Conservation (phyloP, 2,329 filamentous ascomycete species). For the Moelleriella libera region DNA sequence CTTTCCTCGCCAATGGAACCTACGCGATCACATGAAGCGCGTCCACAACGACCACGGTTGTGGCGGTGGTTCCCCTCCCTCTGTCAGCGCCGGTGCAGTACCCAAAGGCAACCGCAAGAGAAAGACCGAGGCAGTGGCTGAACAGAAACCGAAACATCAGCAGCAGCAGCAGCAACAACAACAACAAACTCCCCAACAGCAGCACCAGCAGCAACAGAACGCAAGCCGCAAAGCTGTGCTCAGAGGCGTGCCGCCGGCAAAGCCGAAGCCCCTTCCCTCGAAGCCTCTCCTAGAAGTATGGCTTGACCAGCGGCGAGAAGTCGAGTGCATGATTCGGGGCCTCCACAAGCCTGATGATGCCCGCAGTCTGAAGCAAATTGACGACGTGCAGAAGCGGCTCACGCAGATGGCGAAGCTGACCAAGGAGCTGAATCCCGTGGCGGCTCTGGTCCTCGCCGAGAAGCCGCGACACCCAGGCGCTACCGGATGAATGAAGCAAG, state of each 20-base stretch:
- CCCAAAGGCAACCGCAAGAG: conserved; percentile 40
- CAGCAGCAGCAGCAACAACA: background rate
- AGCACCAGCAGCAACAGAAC: background rate
- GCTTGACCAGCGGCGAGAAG: conserved; percentile 47
- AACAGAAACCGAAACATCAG: conserved; percentile 1
- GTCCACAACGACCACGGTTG: conserved; percentile 58
- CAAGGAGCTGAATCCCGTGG: conserved; percentile 4
- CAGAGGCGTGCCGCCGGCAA: conserved; percentile 21
- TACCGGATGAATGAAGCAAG: conserved; percentile 2
- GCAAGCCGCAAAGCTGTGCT: conserved; percentile 35
- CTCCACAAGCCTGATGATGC: conserved; percentile 35
- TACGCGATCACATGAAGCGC: conserved; percentile 92
- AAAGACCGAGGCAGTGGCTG: conserved; percentile 36
- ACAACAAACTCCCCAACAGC: background rate
- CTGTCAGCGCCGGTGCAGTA: conserved; percentile 12
- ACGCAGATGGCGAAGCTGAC: conserved; percentile 37
- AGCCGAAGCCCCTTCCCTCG: conserved; percentile 16
- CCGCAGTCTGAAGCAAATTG: conserved; percentile 39
- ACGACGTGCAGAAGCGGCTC: conserved; percentile 34
- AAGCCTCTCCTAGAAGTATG: conserved; percentile 37
- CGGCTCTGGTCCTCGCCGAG: background rate
- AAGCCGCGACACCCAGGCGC: conserved; percentile 1
- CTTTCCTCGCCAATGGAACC: conserved; percentile 91
- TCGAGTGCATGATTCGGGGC: conserved; percentile 42
- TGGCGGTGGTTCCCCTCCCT: conserved; percentile 25